These are phyloP conservation scores for Botrytis porri DNA, from an alignment of 2,329 filamentous ascomycete species.

Conservation along the genomic window DNA sequence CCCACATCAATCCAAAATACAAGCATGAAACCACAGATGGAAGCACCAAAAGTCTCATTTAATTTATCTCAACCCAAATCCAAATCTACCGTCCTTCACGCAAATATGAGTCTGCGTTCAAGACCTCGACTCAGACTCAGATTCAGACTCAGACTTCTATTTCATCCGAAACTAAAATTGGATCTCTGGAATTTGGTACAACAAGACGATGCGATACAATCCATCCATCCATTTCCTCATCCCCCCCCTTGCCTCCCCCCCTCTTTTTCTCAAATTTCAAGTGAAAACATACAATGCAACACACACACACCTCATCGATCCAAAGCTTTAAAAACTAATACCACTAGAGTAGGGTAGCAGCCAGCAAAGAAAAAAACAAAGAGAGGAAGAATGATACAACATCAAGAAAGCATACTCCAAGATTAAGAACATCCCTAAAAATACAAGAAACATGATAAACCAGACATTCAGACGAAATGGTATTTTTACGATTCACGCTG, in stretches of 20 bases:
- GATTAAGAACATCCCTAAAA: too few species aligned
- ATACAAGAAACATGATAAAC: too few species aligned
- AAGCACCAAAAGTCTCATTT: background rate
- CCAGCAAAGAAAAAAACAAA: too few species aligned
- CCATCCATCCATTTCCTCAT: background rate
- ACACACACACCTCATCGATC: too few species aligned
- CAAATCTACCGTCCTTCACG: background rate
- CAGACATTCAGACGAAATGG: too few species aligned
- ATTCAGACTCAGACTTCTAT: background rate
- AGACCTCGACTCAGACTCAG: background rate
- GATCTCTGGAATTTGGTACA: background rate
- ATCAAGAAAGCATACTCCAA: too few species aligned
- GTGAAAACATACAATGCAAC: too few species aligned
- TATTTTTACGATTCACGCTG: too few species aligned
- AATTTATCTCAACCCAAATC: background rate
- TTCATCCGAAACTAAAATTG: background rate
- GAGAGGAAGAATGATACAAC: too few species aligned
- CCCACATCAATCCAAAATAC: background rate
- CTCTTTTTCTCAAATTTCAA: too few species aligned
- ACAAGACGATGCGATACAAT: background rate
- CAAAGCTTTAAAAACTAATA: too few species aligned
- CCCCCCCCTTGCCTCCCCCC: fast-evolving
- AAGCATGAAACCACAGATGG: background rate
- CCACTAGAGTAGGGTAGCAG: too few species aligned
- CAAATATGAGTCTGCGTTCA: background rate